These are phyloP conservation scores for Panicum virgatum DNA, from an alignment of 202 grass and related monocot genomes.

Conservation along the genomic window DNA sequence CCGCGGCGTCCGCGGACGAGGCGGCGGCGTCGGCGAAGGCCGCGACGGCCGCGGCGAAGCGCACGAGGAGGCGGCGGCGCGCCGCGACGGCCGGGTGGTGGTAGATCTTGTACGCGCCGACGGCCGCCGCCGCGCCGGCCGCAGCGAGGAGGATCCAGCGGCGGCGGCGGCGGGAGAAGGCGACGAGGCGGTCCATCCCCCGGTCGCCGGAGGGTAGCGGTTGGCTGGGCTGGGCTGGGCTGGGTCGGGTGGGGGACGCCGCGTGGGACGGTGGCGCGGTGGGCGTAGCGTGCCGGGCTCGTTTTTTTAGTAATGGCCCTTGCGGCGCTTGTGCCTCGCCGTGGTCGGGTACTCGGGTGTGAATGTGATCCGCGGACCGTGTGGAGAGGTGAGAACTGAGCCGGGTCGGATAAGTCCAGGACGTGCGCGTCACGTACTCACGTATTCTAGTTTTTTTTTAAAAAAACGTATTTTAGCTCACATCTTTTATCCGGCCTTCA, in stretches of 20 bases:
- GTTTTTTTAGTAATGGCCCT: neutral
- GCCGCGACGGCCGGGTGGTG: conserved; percentile 71
- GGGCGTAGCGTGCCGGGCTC: conserved; percentile 25
- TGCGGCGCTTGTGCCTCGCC: neutral
- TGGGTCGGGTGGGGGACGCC: neutral
- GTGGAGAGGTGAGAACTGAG: neutral
- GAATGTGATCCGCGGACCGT: neutral
- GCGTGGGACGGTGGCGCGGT: neutral
- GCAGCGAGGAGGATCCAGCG: conserved; percentile 54
- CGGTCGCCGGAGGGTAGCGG: conserved; percentile 3
- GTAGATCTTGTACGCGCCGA: conserved; percentile 83
- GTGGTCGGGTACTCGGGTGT: too few relatives aligned
- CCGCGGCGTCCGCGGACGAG: conserved; percentile 57
- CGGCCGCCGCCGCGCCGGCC: conserved; percentile 35
- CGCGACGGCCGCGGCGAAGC: conserved; percentile 51
- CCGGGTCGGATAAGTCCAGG: neutral
- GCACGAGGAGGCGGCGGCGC: conserved; percentile 51
- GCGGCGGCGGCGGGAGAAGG: conserved; percentile 55
- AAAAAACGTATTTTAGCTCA: neutral
- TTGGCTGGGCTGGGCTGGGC: neutral
- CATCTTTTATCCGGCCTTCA: neutral
- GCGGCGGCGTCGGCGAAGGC: conserved; percentile 63
- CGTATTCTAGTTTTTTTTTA: too few relatives aligned
- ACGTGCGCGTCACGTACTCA: neutral
- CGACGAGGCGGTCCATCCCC: conserved; percentile 53